Percentiles rank a stretch among this genome's conserved stretches.
Evolutionary conservation across 352 stramenopile species (phyloP).

Genomic region (Detonula confervacea): DNA sequence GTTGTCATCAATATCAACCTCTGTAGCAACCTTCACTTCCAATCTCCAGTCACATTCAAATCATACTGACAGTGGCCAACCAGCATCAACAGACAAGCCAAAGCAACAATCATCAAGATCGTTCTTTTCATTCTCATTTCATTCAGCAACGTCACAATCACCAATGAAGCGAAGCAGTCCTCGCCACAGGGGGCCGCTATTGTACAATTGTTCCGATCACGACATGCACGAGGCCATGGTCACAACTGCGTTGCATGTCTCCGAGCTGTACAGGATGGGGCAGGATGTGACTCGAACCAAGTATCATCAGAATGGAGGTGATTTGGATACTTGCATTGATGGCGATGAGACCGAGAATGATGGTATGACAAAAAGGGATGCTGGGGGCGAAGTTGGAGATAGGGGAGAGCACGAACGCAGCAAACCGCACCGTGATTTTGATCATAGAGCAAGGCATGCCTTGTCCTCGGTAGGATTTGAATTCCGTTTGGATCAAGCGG

Average conservation of each 20-base stretch:
- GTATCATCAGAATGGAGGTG: constrained; percentile 14
- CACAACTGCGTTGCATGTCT: constrained; percentile 34
- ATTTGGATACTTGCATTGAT: background rate
- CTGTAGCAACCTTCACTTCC: too few species aligned
- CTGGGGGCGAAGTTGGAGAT: background rate
- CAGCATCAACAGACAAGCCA: too few species aligned
- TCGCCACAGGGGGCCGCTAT: constrained; percentile 13
- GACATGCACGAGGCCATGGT: constrained; percentile 38
- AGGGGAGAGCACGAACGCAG: background rate
- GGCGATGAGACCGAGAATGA: background rate
- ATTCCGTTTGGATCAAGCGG: constrained; percentile 24
- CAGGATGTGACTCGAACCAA: constrained; percentile 32
- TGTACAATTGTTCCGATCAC: constrained; percentile 20
- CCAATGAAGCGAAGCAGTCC: constrained; percentile 4
- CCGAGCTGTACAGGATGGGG: constrained; percentile 22
- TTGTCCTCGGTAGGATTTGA: constrained; percentile 45
- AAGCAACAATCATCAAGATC: constrained; percentile 9
- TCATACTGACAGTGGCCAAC: too few species aligned
- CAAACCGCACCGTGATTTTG: constrained; percentile 10
- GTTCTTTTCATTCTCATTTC: constrained; percentile 21
- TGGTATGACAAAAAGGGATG: background rate
- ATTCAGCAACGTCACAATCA: constrained; percentile 7
- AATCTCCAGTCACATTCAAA: constrained; percentile 1
- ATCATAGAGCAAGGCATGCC: constrained; percentile 24
- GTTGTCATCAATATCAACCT: too few species aligned